Percentiles rank a stretch among this genome's conserved stretches.
These are phyloP conservation scores for Carpinus fangiana DNA, from an alignment of 306 rosid species.

Conservation along the genomic window DNA sequence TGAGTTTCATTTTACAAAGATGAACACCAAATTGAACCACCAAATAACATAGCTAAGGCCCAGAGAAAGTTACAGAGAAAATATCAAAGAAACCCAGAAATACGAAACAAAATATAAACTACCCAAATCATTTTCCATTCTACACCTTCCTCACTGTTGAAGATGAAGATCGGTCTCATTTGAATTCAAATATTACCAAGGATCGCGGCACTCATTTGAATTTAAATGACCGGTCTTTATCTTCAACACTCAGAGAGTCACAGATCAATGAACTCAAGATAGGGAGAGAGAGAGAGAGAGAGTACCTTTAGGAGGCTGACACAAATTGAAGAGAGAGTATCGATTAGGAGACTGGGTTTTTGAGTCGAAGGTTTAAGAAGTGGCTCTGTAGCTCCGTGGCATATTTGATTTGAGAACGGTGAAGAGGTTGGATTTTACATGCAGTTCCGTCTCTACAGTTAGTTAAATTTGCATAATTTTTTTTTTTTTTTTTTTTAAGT, in stretches of 20 bases:
- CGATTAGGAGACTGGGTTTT: background rate
- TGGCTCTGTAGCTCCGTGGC: background rate
- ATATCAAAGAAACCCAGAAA: background rate
- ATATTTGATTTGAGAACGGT: too few relatives aligned
- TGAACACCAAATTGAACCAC: background rate
- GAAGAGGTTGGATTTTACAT: background rate
- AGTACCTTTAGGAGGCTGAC: background rate
- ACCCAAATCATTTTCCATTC: constrained; percentile 2
- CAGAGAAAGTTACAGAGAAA: background rate
- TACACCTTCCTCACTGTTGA: background rate
- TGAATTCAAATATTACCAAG: too few relatives aligned
- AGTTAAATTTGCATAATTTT: too few relatives aligned
- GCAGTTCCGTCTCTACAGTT: background rate
- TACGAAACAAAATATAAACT: background rate
- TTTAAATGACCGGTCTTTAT: too few relatives aligned
- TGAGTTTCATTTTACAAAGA: background rate
- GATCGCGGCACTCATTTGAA: too few relatives aligned
- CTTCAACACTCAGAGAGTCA: background rate
- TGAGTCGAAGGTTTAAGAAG: background rate
- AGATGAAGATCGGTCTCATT: too few relatives aligned
- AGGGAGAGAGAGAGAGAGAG: background rate
- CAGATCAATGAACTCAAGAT: background rate
- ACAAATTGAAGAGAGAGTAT: background rate
- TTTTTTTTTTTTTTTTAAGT: too few relatives aligned
- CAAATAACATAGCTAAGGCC: background rate